Base-by-base conservation (phyloP, 495 filamentous ascomycete genomes). In the Glonium stellatum region DNA sequence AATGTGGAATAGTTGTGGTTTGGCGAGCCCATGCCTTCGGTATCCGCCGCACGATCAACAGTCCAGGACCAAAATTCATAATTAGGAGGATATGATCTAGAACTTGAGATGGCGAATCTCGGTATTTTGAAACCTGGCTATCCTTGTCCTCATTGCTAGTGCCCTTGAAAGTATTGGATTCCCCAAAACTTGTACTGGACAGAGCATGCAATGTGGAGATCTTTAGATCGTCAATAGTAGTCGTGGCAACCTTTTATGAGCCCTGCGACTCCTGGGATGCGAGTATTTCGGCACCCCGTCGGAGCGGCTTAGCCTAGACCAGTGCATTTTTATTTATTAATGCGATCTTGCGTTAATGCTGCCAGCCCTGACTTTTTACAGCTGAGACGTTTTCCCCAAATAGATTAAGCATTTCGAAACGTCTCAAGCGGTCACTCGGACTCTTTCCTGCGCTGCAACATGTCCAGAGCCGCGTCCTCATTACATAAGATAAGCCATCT, bases 131-230 rank as follows among this genome's bases (percentile, higher is more conserved):
- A 1, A 59, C 53, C 27, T 31, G 27, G 2, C 3, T 2, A 31
- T 31, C 27, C 22, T 35, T 21, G 42, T 59, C 59, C 11, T 27
- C 25, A 27, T 27, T 6, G 9, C 8, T 27, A 25, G 19, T 4
- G 55, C 65, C 37, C 47, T 68, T 44, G 62, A 72, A 73, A 57
- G 71, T 57, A 71, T 68, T 72, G 34, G 68, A 67, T 49, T 77
- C 76, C 13, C 73, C 71, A 50, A 80, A 80, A 1, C 75, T 73
- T 21, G 75, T 74, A 25, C 65, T 48, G 22, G 75, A 72, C 4
- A 82, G 62, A 2, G 80, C 71, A 66, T 80, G 71, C 27, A 82
- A 64, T 1, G 75, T 71, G 3, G 81, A 65, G 6, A 75, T 77
- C 54, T 70, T 67, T 0, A 67, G 60, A 59, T 82, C 78, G 0